phyloP scores from a whole-genome alignment of 2,329 filamentous ascomycete genomes.

The Endothia cerciana region DNA sequence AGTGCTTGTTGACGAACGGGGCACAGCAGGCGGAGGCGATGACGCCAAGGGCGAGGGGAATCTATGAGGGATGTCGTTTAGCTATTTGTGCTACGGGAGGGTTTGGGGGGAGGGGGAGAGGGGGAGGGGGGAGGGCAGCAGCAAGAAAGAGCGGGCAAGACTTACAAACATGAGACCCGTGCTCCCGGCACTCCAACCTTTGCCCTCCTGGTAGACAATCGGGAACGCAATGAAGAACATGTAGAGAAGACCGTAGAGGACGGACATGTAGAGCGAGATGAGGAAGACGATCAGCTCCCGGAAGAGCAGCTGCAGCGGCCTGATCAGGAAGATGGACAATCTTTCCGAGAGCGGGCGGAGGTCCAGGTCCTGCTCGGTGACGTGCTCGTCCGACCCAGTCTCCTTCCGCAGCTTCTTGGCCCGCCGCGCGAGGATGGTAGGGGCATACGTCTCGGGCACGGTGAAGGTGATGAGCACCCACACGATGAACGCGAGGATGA shows the following conservation, averaged over 20 bases:
- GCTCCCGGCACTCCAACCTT: conserved; percentile 73
- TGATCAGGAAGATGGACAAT: conserved; percentile 73
- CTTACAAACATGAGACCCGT: conserved; percentile 77
- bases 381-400: conserved; percentile 68
- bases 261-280: conserved; percentile 83
- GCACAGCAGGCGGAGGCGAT: conserved; percentile 67
- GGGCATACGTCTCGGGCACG: conserved; percentile 88
- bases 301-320: conserved; percentile 86
- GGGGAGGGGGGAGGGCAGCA: no score
- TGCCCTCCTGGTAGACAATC: conserved; percentile 76
- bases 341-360: conserved; percentile 69
- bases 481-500: conserved; percentile 72
- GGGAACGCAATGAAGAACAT: conserved; percentile 77
- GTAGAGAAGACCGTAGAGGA: conserved; percentile 75
- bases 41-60: conserved; percentile 79
- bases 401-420: conserved; percentile 73
- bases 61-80: conserved; percentile 40
- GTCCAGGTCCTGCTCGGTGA: conserved; percentile 83
- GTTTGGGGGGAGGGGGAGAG: no score
- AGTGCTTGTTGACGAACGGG: conserved; percentile 80
- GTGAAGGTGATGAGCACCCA: conserved; percentile 83
- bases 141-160: neutral
- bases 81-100: neutral
- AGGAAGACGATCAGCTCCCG: conserved; percentile 83
- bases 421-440: conserved; percentile 71